Conservation (phyloP, 2,329 filamentous ascomycete genomes). For the Neonectria coccinea region DNA sequence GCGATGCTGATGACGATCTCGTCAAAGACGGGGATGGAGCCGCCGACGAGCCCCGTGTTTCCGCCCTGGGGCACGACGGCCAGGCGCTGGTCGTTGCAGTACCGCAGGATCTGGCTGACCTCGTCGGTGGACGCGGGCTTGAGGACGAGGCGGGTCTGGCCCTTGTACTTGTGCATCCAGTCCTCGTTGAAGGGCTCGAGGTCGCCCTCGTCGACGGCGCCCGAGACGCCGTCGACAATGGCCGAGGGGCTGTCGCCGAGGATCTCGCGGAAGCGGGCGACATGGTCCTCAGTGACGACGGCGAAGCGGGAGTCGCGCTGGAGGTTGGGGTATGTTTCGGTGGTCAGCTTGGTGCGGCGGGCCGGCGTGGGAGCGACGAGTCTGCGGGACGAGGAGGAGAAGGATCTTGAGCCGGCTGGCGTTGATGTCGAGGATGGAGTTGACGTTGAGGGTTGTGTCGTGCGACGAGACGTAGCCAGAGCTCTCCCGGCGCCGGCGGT, state of each 20-base stretch:
- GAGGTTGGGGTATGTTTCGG: conserved; percentile 86
- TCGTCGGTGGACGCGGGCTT: conserved; percentile 88
- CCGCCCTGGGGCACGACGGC: conserved; percentile 97
- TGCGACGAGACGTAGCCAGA: background rate
- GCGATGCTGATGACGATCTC: conserved; percentile 94
- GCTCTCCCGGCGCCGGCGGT: conserved; percentile 12
- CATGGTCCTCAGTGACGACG: conserved; percentile 80
- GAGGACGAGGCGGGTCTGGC: conserved; percentile 87
- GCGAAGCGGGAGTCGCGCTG: conserved; percentile 83
- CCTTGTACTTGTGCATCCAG: conserved; percentile 99
- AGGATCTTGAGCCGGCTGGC: conserved; percentile 35
- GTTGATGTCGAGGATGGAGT: conserved; percentile 15
- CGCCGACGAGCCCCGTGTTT: conserved; percentile 95
- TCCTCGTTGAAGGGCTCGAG: conserved; percentile 94
- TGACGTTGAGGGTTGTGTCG: conserved; percentile 1
- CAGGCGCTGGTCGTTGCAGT: conserved; percentile 93
- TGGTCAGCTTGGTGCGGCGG: conserved; percentile 73
- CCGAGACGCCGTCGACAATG: conserved; percentile 83
- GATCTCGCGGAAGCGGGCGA: conserved; percentile 83
- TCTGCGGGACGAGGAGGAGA: conserved; percentile 48
- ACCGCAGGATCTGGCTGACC: conserved; percentile 89
- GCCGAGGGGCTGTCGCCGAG: conserved; percentile 79
- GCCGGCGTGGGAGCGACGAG: conserved; percentile 42
- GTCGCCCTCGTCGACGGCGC: conserved; percentile 76
- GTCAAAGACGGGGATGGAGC: conserved; percentile 96